Percentiles rank a stretch among this genome's conserved stretches.
phyloP scores from a whole-genome alignment of 1,284 basidiomycete genomes.

The Papiliotrema terrestris region DNA sequence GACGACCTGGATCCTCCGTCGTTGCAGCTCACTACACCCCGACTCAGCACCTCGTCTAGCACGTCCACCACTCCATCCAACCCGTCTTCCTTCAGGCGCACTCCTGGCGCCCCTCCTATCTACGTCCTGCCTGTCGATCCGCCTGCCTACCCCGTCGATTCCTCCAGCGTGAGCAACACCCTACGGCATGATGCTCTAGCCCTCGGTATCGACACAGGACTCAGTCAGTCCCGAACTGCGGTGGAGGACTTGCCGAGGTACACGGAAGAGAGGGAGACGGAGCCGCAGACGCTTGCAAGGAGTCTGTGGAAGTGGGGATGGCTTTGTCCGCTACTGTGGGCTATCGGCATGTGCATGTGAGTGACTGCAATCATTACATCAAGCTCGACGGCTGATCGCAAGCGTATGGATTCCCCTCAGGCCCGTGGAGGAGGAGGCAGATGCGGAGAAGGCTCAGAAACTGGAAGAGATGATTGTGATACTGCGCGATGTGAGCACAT shows the following conservation, averaged over 20 bases:
- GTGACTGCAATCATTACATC: conserved; percentile 3
- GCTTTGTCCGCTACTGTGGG: conserved; percentile 39
- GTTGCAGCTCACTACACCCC: conserved; percentile 3
- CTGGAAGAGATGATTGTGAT: conserved; percentile 41
- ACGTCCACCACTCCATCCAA: neutral
- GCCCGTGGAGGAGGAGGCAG: conserved; percentile 27
- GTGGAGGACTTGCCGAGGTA: conserved; percentile 32
- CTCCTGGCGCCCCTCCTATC: conserved; percentile 10
- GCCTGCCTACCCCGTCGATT: conserved; percentile 1
- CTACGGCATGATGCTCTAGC: neutral
- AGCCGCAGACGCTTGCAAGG: conserved; percentile 40
- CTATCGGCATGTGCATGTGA: conserved; percentile 40
- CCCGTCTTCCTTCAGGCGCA: neutral
- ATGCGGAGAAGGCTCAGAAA: conserved; percentile 37
- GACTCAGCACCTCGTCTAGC: neutral
- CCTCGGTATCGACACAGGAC: neutral
- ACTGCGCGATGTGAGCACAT: conserved; percentile 29
- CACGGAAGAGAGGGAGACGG: conserved; percentile 25
- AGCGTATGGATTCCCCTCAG: conserved; percentile 35
- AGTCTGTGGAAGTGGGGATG: conserved; percentile 42
- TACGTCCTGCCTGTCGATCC: conserved; percentile 26
- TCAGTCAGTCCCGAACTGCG: neutral
- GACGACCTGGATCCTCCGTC: neutral
- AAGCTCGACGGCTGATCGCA: neutral
- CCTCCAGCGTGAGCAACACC: neutral